Conservation (phyloP, 257 asterid species). For the Gentiana dahurica region DNA sequence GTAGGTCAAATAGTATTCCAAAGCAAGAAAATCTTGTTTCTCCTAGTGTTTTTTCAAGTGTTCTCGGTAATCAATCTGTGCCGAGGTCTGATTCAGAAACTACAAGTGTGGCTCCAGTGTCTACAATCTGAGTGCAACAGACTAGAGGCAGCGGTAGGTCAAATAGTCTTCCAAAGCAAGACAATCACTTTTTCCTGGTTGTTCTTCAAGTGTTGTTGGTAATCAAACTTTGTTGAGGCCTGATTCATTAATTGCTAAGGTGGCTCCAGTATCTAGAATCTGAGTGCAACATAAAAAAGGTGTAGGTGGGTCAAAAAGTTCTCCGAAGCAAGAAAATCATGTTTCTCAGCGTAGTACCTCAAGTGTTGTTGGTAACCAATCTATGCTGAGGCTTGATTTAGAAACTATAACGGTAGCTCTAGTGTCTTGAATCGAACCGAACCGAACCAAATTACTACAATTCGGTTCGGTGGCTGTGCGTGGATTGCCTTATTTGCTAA, state of each 20-base stretch:
- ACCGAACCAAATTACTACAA: too few species aligned
- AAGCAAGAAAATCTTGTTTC: slow-evolving; percentile 24
- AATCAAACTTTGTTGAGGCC: slow-evolving; percentile 33
- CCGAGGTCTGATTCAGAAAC: too few species aligned
- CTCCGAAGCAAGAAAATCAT: slow-evolving; percentile 25
- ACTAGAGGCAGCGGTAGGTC: slow-evolving; percentile 29
- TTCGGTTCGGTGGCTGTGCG: too few species aligned
- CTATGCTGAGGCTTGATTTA: slow-evolving; percentile 24
- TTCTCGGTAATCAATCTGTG: slow-evolving; percentile 26
- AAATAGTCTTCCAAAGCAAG: slow-evolving; percentile 22
- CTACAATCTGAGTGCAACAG: slow-evolving; percentile 10
- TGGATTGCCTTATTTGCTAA: too few species aligned
- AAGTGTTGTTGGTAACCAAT: slow-evolving; percentile 15
- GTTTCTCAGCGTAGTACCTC: slow-evolving; percentile 12
- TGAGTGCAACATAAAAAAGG: slow-evolving; percentile 23
- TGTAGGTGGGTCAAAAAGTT: slow-evolving; percentile 21
- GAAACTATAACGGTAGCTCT: slow-evolving; percentile 33
- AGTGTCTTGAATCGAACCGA: slow-evolving; percentile 14
- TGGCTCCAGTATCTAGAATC: too few species aligned
- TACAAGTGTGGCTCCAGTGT: too few species aligned
- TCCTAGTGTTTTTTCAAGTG: slow-evolving; percentile 8
- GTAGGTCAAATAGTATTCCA: too few species aligned
- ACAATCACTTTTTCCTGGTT: slow-evolving; percentile 18
- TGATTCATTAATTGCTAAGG: slow-evolving; percentile 9
- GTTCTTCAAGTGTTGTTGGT: slow-evolving; percentile 15